Base-by-base conservation (phyloP, 495 filamentous ascomycete species). In the Hypoxylon lienhwacheense region DNA sequence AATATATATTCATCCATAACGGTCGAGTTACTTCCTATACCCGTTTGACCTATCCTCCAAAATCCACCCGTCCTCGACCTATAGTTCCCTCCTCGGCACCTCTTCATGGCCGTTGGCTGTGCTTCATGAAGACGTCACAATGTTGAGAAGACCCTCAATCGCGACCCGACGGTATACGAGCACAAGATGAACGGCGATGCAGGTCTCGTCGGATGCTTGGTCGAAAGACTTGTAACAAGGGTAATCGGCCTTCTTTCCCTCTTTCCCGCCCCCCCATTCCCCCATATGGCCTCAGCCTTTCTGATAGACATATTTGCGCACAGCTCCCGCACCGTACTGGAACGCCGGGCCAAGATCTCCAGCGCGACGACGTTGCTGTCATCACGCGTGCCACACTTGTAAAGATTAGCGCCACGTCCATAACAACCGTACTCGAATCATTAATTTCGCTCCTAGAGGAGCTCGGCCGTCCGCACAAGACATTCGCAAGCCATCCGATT, bases 321-420 rank as follows among this genome's bases (percentile, higher is more conserved):
- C 66, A 86, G 83, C 80, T 86, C 51, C 83, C 83, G 28, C 80
- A 83, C 65, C 77, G 81, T 50, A 85, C 83, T 47, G 83, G 83
- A 58, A 81, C 77, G 62, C 71, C 76, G 34, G 68, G 73, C 57
- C 73, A 78, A 52, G 77, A 81, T 55, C 77, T 85, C 53, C 71
- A 74, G 59, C 78, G 79, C 55, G 82, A 86, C 71, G 82, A 86
- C 31, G 73, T 84, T 45, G 79, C 81, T 31, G 66, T 71, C 41
- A 78, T 82, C 37, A 82, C 83, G 32, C 77, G 82, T 45, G 70
- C 77, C 12, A 83, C 83, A 8, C 70, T 86, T 59, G 72, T 85
- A 44, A 81, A 81, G 57, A 69, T 85, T 61, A 78, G 81, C 66
- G 69, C 73, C 42, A 67, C 69, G 42, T 78, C 77, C 35, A 74